Conservation (phyloP, 2,329 filamentous ascomycete species). For the Phialocephala subalpina region DNA sequence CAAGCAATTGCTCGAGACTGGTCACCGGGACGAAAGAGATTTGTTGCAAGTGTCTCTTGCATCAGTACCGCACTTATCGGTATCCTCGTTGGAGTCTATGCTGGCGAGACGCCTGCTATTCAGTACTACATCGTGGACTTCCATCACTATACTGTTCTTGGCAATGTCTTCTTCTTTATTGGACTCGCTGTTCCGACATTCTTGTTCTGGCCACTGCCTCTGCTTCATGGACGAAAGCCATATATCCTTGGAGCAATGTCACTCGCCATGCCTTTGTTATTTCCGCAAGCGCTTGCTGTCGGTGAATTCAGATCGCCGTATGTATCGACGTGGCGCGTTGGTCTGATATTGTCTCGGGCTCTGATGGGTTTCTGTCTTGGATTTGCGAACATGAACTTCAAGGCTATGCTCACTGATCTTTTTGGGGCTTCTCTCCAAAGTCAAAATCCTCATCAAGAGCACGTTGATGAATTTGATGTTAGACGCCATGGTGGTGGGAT, state of each 20-base stretch:
- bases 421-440: conserved; percentile 81
- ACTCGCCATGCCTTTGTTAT: conserved; percentile 75
- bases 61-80: conserved; percentile 77
- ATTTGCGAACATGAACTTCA: conserved; percentile 80
- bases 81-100: conserved; percentile 77
- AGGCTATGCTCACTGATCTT: conserved; percentile 75
- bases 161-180: conserved; percentile 77
- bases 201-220: conserved; percentile 76
- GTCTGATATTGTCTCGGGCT: conserved; percentile 68
- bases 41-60: conserved; percentile 74
- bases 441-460: conserved; percentile 74
- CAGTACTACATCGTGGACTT: conserved; percentile 79
- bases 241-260: conserved; percentile 76
- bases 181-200: conserved; percentile 76
- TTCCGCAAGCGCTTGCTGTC: conserved; percentile 77
- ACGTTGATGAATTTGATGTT: conserved; percentile 72
- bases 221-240: conserved; percentile 79
- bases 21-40: conserved; percentile 71
- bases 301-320: conserved; percentile 63
- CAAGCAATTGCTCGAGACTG: conserved; percentile 77
- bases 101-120: conserved; percentile 79
- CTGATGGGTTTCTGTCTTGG: conserved; percentile 75
- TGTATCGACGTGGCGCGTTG: conserved; percentile 62
- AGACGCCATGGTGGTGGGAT: conserved; percentile 80
- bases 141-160: conserved; percentile 71